Evolutionary conservation across 352 stramenopile genomes (phyloP).

Genomic region (Halophytophthora polymorphica): DNA sequence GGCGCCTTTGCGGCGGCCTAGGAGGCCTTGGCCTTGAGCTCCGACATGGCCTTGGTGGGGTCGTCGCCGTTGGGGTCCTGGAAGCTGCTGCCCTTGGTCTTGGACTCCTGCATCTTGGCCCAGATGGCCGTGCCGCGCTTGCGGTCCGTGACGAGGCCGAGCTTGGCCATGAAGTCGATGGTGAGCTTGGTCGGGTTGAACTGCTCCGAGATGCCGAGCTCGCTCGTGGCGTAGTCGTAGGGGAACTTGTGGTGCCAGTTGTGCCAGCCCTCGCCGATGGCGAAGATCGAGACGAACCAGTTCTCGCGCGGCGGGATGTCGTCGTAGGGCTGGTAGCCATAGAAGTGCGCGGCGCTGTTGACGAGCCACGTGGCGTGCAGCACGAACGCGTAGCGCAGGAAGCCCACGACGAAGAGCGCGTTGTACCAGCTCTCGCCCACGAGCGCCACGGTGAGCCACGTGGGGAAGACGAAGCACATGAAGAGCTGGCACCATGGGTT

Average conservation of each 20-base stretch:
- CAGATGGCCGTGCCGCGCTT: slow-evolving; percentile 94
- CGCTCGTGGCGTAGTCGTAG: slow-evolving; percentile 98
- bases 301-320: slow-evolving; percentile 96
- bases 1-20: slow-evolving; percentile 12
- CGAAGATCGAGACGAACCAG: slow-evolving; percentile 93
- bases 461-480: slow-evolving; percentile 97
- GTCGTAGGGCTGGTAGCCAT: slow-evolving; percentile 97
- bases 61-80: slow-evolving; percentile 61
- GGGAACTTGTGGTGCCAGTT: slow-evolving; percentile 99
- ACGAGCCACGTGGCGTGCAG: slow-evolving; percentile 98
- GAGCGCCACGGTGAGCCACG: slow-evolving; percentile 79
- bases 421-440: slow-evolving; percentile 95
- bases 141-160: slow-evolving; percentile 93
- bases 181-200: slow-evolving; percentile 98
- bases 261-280: slow-evolving; percentile 98
- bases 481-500: slow-evolving; percentile 98
- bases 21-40: slow-evolving; percentile 69
- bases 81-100: slow-evolving; percentile 34
- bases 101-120: slow-evolving; percentile 86
- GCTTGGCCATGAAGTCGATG: slow-evolving; percentile 90
- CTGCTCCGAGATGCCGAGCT: slow-evolving; percentile 94
- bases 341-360: slow-evolving; percentile 98
- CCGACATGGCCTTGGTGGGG: slow-evolving; percentile 46
- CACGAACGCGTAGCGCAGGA: slow-evolving; percentile 92
- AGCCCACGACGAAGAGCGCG: slow-evolving; percentile 95